Conservation (phyloP, 2,329 filamentous ascomycete species). For the Escovopsis weberi region DNA sequence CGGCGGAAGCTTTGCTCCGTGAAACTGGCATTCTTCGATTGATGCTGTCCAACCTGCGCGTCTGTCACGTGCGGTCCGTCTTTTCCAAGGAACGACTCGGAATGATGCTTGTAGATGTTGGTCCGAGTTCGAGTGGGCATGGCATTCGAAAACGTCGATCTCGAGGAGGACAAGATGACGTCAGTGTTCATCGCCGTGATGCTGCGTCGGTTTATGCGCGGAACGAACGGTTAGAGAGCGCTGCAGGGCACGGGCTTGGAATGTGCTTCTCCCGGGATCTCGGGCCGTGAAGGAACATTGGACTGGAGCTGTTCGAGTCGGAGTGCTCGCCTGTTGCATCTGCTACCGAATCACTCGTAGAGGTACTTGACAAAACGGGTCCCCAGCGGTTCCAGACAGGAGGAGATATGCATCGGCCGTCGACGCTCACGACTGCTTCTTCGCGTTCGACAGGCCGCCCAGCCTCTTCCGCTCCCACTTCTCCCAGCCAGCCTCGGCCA, state of each 20-base stretch:
- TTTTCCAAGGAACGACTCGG: too few species aligned
- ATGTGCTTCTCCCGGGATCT: too few species aligned
- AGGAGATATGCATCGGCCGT: not conserved
- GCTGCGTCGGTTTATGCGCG: not conserved
- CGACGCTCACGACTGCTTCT: slow-evolving; percentile 18
- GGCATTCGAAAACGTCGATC: not conserved
- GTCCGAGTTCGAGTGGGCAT: not conserved
- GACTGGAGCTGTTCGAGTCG: not conserved
- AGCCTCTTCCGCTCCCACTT: slow-evolving; percentile 57
- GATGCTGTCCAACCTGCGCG: too few species aligned
- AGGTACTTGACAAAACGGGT: not conserved
- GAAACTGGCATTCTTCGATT: too few species aligned
- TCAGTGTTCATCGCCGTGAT: too few species aligned
- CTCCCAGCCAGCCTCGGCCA: slow-evolving; percentile 86
- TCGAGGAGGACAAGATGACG: too few species aligned
- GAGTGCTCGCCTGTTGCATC: slow-evolving; percentile 1
- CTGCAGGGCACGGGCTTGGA: not conserved
- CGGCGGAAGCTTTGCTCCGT: too few species aligned
- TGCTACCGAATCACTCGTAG: not conserved
- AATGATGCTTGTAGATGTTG: not conserved
- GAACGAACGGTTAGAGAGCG: not conserved
- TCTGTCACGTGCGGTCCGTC: too few species aligned
- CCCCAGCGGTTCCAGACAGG: too few species aligned
- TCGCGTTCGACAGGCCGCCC: not conserved
- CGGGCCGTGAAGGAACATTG: too few species aligned